Conservation (phyloP, 176 grass and related monocot species). For the Bromus sterilis region DNA sequence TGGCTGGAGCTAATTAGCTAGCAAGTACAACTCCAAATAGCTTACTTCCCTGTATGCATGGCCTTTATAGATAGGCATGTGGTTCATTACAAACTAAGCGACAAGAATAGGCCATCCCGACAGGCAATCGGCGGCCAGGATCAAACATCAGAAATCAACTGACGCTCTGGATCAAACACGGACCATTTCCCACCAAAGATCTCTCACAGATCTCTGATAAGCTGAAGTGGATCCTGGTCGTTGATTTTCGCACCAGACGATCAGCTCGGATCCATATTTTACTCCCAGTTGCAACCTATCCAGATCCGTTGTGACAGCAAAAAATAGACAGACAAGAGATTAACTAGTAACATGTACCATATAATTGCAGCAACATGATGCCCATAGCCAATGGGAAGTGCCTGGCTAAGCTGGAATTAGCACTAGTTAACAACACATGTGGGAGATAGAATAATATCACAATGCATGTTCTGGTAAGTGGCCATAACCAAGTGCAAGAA, state of each 20-base stretch:
- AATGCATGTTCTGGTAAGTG: constrained; percentile 22
- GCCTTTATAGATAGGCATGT: neutral
- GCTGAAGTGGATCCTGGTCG: constrained; percentile 7
- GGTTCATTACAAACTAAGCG: neutral
- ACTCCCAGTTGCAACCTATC: neutral
- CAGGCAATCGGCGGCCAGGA: neutral
- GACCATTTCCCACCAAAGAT: neutral
- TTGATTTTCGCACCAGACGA: neutral
- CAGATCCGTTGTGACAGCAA: constrained; percentile 3
- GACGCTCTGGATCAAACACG: neutral
- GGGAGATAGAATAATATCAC: constrained; percentile 49
- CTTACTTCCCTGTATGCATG: neutral
- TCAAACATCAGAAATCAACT: neutral
- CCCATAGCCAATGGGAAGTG: neutral
- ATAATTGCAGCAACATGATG: constrained; percentile 41
- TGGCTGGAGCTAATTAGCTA: neutral
- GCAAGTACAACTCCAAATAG: constrained; percentile 18
- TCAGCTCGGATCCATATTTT: neutral
- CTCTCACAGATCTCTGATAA: neutral
- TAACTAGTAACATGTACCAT: neutral
- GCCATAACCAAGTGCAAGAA: constrained; percentile 26
- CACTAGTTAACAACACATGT: constrained; percentile 42
- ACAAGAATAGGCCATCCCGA: neutral
- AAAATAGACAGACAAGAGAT: neutral
- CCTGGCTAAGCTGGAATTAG: constrained; percentile 30